These are phyloP conservation scores for Microcyclosporella mali DNA, from an alignment of 2,329 filamentous ascomycete genomes.

Conservation along the genomic window DNA sequence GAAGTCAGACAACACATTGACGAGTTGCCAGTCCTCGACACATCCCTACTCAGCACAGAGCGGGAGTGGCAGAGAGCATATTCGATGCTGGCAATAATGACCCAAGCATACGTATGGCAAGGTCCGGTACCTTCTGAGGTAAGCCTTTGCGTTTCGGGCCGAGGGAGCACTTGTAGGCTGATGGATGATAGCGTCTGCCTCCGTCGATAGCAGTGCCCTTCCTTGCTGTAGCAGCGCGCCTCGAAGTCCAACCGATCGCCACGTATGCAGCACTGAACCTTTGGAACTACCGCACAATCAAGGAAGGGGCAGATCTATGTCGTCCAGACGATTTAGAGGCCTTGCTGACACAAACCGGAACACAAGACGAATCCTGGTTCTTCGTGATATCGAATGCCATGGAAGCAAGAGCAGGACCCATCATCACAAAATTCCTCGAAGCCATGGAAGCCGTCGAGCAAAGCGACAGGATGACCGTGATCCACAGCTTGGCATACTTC, in stretches of 20 bases:
- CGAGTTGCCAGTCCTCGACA: conserved; percentile 72
- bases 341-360: conserved; percentile 83
- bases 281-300: conserved; percentile 93
- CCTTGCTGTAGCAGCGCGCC: conserved; percentile 60
- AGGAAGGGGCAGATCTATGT: conserved; percentile 65
- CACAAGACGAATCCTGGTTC: conserved; percentile 88
- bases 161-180: not conserved
- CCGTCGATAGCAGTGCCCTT: conserved; percentile 76
- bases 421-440: conserved; percentile 42
- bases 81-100: conserved; percentile 66
- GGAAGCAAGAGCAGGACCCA: conserved; percentile 45
- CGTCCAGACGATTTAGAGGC: conserved; percentile 81
- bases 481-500: conserved; percentile 37
- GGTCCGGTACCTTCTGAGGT: conserved; percentile 61
- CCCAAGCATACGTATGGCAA: conserved; percentile 86
- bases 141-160: not conserved
- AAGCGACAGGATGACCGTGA: conserved; percentile 34
- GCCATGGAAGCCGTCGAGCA: conserved; percentile 42
- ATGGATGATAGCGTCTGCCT: conserved; percentile 54
- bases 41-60: conserved; percentile 71
- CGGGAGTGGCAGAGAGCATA: conserved; percentile 88
- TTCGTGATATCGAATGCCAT: conserved; percentile 49
- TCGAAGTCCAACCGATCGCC: conserved; percentile 84
- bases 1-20: conserved; percentile 73
- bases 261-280: conserved; percentile 87